These are phyloP conservation scores for Eutrema salsugineum DNA, from an alignment of 441 rosid species.

Conservation along the genomic window DNA sequence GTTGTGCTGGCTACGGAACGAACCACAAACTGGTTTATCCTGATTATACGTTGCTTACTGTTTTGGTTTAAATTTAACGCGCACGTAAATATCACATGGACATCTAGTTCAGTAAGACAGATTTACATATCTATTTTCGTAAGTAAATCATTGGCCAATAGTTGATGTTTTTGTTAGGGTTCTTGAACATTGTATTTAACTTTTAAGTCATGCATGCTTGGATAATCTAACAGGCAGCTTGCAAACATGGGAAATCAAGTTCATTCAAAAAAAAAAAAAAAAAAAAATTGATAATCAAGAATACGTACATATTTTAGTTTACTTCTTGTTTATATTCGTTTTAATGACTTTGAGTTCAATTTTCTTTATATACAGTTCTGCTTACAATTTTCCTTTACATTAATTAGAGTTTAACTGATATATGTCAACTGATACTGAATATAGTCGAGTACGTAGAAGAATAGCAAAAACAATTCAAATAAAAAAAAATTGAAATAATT, in stretches of 20 bases:
- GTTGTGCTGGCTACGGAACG: not conserved
- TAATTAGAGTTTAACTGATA: too few relatives aligned
- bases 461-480: too few relatives aligned
- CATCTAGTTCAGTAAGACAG: not conserved
- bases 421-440: too few relatives aligned
- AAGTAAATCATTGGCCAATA: not conserved
- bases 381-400: too few relatives aligned
- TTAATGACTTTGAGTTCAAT: not conserved
- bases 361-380: too few relatives aligned
- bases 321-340: not conserved
- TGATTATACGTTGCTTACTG: conserved; percentile 2
- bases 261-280: too few relatives aligned
- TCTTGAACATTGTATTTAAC: not conserved
- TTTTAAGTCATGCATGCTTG: not conserved
- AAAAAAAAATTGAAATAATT: too few relatives aligned
- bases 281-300: not conserved
- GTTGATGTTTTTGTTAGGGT: not conserved
- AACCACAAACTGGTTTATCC: conserved; percentile 5
- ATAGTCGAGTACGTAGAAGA: too few relatives aligned
- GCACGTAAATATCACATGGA: conserved; percentile 4
- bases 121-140: not conserved
- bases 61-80: not conserved
- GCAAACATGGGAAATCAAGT: not conserved
- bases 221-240: not conserved
- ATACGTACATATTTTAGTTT: not conserved